Percentiles rank a stretch among this genome's conserved stretches.
phyloP scores from a whole-genome alignment of 2,329 filamentous ascomycete genomes.

The Apiospora sp. region DNA sequence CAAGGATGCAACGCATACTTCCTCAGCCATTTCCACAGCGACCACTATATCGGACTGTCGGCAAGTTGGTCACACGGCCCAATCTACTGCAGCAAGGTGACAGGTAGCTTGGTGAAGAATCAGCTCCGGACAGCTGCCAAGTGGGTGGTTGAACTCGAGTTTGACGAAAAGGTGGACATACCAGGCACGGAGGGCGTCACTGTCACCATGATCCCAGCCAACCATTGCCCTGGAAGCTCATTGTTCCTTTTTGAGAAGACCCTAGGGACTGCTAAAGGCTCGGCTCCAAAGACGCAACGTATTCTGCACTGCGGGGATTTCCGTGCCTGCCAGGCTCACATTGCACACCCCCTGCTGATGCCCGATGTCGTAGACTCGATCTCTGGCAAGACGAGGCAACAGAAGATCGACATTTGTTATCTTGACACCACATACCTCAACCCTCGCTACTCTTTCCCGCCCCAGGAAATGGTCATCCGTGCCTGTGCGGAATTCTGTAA shows the following conservation, averaged over 20 bases:
- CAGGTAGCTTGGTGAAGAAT: constrained; percentile 85
- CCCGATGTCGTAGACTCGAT: constrained; percentile 76
- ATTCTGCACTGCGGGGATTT: constrained; percentile 97
- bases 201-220: constrained; percentile 95
- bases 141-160: constrained; percentile 86
- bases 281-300: constrained; percentile 71
- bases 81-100: constrained; percentile 95
- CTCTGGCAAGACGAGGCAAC: constrained; percentile 76
- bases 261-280: constrained; percentile 60
- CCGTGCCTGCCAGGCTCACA: constrained; percentile 84
- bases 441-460: constrained; percentile 93
- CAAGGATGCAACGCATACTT: constrained; percentile 95
- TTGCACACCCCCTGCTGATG: constrained; percentile 81
- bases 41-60: constrained; percentile 93
- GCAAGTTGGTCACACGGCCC: constrained; percentile 90
- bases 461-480: constrained; percentile 84
- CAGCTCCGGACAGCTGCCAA: constrained; percentile 87
- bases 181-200: constrained; percentile 82
- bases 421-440: constrained; percentile 97
- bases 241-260: constrained; percentile 91
- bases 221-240: constrained; percentile 95
- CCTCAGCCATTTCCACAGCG: constrained; percentile 96
- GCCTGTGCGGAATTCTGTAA: constrained; percentile 89
- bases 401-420: constrained; percentile 94
- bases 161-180: constrained; percentile 80